Percentiles rank a stretch among this genome's conserved stretches.
These are phyloP conservation scores for Globisporangium echinulatum DNA, from an alignment of 352 stramenopile genomes.

Conservation along the genomic window DNA sequence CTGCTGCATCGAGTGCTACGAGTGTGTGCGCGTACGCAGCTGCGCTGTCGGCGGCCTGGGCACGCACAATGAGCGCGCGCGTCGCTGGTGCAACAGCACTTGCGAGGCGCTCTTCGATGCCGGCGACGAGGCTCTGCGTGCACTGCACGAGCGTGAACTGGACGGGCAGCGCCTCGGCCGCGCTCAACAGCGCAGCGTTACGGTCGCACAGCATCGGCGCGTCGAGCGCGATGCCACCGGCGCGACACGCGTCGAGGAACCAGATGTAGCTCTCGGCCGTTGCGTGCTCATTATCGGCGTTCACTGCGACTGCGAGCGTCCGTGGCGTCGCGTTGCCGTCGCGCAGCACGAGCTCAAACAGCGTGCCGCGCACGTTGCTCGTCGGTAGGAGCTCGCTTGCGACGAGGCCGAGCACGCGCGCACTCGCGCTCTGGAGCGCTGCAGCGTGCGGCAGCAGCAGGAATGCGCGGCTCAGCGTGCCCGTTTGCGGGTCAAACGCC, in stretches of 20 bases:
- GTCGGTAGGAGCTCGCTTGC: conserved; percentile 24
- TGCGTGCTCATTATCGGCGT: conserved; percentile 9
- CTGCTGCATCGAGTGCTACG: conserved; percentile 9
- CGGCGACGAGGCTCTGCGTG: conserved; percentile 21
- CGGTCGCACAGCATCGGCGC: conserved; percentile 34
- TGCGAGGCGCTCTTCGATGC: conserved; percentile 26
- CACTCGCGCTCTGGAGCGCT: conserved; percentile 22
- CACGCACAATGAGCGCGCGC: conserved; percentile 19
- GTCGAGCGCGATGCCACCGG: conserved; percentile 21
- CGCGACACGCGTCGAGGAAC: conserved; percentile 33
- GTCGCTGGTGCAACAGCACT: conserved; percentile 16
- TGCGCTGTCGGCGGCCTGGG: conserved; percentile 23
- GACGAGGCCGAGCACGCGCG: conserved; percentile 25
- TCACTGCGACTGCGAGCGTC: conserved; percentile 29
- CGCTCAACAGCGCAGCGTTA: conserved; percentile 17
- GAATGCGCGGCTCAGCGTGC: conserved; percentile 36
- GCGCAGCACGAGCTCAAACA: conserved; percentile 29
- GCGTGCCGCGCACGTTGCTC: conserved; percentile 30
- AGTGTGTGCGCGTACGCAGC: conserved; percentile 26
- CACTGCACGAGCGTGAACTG: conserved; percentile 37
- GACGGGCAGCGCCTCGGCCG: conserved; percentile 21
- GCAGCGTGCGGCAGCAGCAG: conserved; percentile 32
- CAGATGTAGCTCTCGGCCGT: conserved; percentile 27
- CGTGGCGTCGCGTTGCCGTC: conserved; percentile 36
- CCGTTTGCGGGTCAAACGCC: conserved; percentile 20